A percentile compares a stretch with the other conserved stretches of the same genome.
These are phyloP conservation scores for Citrus maxima DNA, from an alignment of 345 rosid species.

Conservation along the genomic window DNA sequence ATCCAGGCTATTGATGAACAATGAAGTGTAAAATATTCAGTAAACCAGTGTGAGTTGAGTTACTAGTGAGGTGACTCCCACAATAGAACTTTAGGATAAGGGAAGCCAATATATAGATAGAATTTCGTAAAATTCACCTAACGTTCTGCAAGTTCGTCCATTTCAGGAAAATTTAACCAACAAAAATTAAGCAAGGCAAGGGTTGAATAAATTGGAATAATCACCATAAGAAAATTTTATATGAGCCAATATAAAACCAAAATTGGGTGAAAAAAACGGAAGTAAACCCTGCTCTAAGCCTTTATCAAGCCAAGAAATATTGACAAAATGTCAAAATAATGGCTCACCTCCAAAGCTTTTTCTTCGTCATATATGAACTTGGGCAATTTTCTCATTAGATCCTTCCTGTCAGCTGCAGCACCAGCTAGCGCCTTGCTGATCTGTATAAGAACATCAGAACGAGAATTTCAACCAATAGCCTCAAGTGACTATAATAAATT, in stretches of 20 bases:
- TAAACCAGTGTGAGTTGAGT: not conserved
- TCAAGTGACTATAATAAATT: not conserved
- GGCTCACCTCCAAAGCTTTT: slow-evolving; percentile 80
- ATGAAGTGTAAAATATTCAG: not conserved
- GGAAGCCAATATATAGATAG: not conserved
- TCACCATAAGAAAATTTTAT: no score
- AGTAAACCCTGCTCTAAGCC: not conserved
- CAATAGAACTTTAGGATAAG: not conserved
- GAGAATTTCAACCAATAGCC: not conserved
- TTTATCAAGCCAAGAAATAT: slow-evolving; percentile 1
- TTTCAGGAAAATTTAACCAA: not conserved
- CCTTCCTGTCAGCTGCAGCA: slow-evolving; percentile 59
- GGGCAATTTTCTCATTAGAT: slow-evolving; percentile 90
- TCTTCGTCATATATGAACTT: slow-evolving; percentile 97
- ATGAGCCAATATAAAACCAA: not conserved
- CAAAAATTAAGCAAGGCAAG: not conserved
- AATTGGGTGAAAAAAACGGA: not conserved
- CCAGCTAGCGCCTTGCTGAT: slow-evolving; percentile 83
- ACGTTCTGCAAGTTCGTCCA: not conserved
- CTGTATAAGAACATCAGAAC: slow-evolving; percentile 31
- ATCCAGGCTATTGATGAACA: not conserved
- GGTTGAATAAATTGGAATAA: not conserved
- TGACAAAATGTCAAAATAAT: slow-evolving; percentile 4
- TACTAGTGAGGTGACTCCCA: not conserved
- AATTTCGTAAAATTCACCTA: not conserved